These are phyloP conservation scores for Manihot esculenta DNA, from an alignment of 441 rosid genomes.

Conservation along the genomic window DNA sequence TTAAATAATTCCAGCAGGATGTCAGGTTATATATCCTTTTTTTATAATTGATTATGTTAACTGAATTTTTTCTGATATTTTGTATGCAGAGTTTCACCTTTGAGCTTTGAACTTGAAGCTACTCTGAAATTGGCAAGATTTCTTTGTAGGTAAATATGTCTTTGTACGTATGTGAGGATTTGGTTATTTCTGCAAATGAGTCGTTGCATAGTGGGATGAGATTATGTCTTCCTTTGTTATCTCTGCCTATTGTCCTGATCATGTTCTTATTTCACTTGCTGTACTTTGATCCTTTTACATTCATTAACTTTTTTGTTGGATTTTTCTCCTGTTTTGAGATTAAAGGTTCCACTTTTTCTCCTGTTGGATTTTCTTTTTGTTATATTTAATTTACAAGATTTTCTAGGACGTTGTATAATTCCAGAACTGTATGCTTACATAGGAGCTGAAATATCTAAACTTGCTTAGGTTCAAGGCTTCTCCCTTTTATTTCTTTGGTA, in stretches of 20 bases:
- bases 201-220: not conserved
- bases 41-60: slow-evolving; percentile 15
- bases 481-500: not conserved
- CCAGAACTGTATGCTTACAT: no score
- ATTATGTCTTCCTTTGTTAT: not conserved
- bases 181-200: not conserved
- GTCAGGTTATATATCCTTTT: slow-evolving; percentile 9
- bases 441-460: not conserved
- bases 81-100: slow-evolving; percentile 81
- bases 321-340: not conserved
- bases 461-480: not conserved
- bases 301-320: not conserved
- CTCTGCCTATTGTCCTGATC: not conserved
- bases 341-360: no score
- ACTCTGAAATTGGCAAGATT: slow-evolving; percentile 89
- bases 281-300: not conserved
- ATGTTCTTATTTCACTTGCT: not conserved
- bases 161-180: not conserved
- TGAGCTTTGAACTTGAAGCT: slow-evolving; percentile 98
- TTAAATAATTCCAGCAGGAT: not conserved
- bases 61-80: slow-evolving; percentile 18
- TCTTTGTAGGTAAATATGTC: slow-evolving; percentile 73
- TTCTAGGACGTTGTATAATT: not conserved
- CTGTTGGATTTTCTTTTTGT: no score
- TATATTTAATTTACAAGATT: not conserved